A percentile compares a stretch with the other conserved stretches of the same genome.
Evolutionary conservation across 2,329 filamentous ascomycete genomes (phyloP).

Genomic region (Sordariomycetes sp.): DNA sequence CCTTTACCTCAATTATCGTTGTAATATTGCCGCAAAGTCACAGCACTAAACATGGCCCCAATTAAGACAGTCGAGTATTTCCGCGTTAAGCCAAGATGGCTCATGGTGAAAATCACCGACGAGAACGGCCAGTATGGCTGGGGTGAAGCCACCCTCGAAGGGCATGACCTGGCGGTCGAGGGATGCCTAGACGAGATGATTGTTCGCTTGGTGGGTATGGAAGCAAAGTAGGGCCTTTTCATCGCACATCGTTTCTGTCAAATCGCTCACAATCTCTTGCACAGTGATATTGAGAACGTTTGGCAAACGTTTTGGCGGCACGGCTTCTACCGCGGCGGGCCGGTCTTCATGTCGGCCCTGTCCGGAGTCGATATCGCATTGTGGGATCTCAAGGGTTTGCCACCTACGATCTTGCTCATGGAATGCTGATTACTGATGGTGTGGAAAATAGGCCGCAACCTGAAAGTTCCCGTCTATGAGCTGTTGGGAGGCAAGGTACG

Average conservation of each 20-base stretch:
- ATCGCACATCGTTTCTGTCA: too few relatives aligned
- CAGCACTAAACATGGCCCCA: conserved; percentile 9
- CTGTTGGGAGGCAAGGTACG: conserved; percentile 63
- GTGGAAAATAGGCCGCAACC: conserved; percentile 27
- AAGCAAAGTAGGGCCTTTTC: conserved; percentile 49
- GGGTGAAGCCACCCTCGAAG: conserved; percentile 66
- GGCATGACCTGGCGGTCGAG: conserved; percentile 61
- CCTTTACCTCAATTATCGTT: too few relatives aligned
- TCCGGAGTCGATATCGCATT: conserved; percentile 67
- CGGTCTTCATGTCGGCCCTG: conserved; percentile 68
- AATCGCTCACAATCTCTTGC: too few relatives aligned
- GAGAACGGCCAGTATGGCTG: conserved; percentile 52
- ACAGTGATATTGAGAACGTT: conserved; percentile 71
- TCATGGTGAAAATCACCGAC: conserved; percentile 66
- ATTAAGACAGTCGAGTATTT: conserved; percentile 52
- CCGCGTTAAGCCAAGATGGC: conserved; percentile 60
- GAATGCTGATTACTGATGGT: too few relatives aligned
- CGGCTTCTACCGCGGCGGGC: conserved; percentile 65
- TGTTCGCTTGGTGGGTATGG: conserved; percentile 46
- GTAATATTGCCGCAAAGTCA: too few relatives aligned
- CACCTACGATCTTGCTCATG: too few relatives aligned
- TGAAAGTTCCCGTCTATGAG: conserved; percentile 58
- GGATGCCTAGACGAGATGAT: conserved; percentile 49
- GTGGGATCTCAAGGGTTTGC: conserved; percentile 64
- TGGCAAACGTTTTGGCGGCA: conserved; percentile 63